Evolutionary conservation across 164 flowering plant genomes (phyloP), one percentile per base, ranked within the genome.

Genomic region (Vitis rupestris): DNA sequence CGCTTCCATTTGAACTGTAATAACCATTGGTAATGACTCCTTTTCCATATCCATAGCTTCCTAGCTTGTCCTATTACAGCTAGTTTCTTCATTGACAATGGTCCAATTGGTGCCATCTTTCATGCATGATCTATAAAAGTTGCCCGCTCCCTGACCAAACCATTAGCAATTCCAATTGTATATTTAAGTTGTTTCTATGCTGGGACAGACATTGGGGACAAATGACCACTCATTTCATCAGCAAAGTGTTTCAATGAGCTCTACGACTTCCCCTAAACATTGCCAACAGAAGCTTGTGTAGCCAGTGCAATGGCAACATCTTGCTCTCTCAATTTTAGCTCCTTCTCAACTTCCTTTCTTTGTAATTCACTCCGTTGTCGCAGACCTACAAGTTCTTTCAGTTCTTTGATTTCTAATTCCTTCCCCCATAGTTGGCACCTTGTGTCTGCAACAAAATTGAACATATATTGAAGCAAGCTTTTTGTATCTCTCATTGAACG

Each of bases 401-500:
- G 72, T 81, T 89, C 97, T 76, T 88, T 91, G 69, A 87, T 83
- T 73, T 93, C 98, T 69, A 88, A 72, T 61, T 91, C 97, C 65
- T 82, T 88, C 67, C 90, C 99, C 94, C 93, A 88, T 64, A 83
- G 23, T 59, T 88, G 92, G 77, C 23, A 19, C 23, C 23, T 19
- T 19, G 23, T 19, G 23, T 19, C 1, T 1, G 1, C 23, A 19
- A 19, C 82, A 66, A 86, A 84, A 80, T 83, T 91, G 79, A 93
- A 93, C 91, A 91, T 95, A 74, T 90, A 88, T 51, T 93, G 99
- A 67, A 95, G 94, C 76, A 93, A 80, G 80, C 81, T 88, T 82
- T 93, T 95, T 65, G 99, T 94, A 80, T 95, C 99, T 68, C 79
- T 90, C 98, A 95, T 90, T 61, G 97, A 88, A 19, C 97, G 99